Evolutionary conservation across 2,329 filamentous ascomycete species (phyloP).

Genomic region (Cladosporium sp.): DNA sequence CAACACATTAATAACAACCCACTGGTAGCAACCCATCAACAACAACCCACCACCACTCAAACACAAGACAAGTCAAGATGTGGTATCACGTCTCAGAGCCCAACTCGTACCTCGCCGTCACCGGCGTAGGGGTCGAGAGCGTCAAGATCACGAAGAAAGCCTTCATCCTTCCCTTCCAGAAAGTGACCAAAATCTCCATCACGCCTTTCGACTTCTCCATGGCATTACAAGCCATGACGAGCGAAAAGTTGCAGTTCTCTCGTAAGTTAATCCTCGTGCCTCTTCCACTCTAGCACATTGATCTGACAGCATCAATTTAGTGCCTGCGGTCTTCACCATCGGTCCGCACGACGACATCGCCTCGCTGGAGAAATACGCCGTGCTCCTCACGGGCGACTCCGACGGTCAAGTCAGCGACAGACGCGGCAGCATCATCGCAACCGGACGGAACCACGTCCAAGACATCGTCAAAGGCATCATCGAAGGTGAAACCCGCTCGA

Average conservation of each 20-base stretch:
- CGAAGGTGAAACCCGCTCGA: conserved; percentile 78
- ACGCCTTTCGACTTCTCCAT: conserved; percentile 75
- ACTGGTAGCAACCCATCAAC: not conserved
- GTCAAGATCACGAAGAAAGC: conserved; percentile 76
- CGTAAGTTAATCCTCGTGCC: not conserved
- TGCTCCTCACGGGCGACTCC: conserved; percentile 65
- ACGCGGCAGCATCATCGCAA: conserved; percentile 36
- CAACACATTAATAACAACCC: not conserved
- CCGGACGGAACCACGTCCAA: conserved; percentile 63
- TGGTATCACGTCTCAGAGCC: conserved; percentile 61
- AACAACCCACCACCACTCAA: not conserved
- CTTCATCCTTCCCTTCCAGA: conserved; percentile 68
- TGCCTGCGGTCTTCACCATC: conserved; percentile 82
- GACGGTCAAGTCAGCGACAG: conserved; percentile 38
- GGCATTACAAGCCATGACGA: conserved; percentile 81
- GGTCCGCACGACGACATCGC: conserved; percentile 70
- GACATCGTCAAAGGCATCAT: conserved; percentile 89
- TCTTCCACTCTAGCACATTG: not conserved
- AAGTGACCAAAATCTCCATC: conserved; percentile 35
- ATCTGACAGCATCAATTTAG: conserved; percentile 22
- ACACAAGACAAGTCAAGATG: conserved; percentile 21
- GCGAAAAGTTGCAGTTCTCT: conserved; percentile 79
- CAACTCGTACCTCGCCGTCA: conserved; percentile 79
- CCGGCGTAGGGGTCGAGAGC: conserved; percentile 66
- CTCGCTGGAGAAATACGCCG: conserved; percentile 75